These are phyloP conservation scores for Physcomitrium patens DNA, from an alignment of 225 moss, liverwort and hornwort genomes.

Conservation along the genomic window DNA sequence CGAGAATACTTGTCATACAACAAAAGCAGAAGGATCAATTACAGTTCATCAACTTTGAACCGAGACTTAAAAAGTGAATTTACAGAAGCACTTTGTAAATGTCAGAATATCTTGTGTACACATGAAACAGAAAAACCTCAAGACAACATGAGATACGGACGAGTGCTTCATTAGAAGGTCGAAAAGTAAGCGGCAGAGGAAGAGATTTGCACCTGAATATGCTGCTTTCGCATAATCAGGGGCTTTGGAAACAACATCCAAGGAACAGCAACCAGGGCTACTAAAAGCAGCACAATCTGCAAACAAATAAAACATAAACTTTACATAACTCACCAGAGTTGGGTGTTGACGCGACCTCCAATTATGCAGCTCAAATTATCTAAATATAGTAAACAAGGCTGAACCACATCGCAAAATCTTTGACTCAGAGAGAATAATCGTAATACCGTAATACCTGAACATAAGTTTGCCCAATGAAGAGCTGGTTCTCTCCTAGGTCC, in stretches of 20 bases:
- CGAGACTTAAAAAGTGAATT: neutral
- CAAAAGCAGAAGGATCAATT: neutral
- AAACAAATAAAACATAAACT: neutral
- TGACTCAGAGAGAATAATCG: neutral
- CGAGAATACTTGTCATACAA: neutral
- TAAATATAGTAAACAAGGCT: neutral
- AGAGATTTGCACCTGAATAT: constrained; percentile 50
- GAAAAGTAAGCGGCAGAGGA: neutral
- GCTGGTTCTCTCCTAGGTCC: constrained; percentile 79
- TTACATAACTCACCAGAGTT: no score
- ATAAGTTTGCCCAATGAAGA: constrained; percentile 64
- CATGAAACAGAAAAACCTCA: neutral
- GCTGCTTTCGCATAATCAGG: constrained; percentile 56
- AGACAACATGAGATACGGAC: neutral
- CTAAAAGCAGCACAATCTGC: constrained; percentile 63
- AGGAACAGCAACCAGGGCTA: constrained; percentile 66
- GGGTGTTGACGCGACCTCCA: neutral
- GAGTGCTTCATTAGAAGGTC: neutral
- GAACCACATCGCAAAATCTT: neutral
- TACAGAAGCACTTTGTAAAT: neutral
- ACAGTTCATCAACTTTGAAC: neutral
- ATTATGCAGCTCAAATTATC: neutral
- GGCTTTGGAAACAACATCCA: constrained; percentile 81
- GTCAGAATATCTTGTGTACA: neutral
- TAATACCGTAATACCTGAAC: constrained; percentile 58